phyloP scores from a whole-genome alignment of 23 red algal species.

The Gracilaria gracilis region DNA sequence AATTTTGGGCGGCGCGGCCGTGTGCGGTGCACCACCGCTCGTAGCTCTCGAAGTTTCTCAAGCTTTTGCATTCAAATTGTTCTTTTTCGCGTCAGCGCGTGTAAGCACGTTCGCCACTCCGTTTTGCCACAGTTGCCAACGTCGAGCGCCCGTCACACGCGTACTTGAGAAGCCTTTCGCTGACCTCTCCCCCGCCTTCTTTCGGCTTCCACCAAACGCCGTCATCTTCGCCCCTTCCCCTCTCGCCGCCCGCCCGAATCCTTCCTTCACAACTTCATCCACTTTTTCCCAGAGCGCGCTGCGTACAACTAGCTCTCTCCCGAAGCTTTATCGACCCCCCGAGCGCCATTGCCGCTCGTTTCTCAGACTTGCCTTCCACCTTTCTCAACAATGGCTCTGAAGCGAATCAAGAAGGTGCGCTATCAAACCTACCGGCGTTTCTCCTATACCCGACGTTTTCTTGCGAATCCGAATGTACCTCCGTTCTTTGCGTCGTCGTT shows the following conservation, averaged over 20 bases:
- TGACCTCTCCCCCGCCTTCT: constrained; percentile 2
- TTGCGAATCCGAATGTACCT: background rate
- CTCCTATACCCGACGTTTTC: background rate
- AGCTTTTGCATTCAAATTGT: background rate
- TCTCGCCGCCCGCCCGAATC: background rate
- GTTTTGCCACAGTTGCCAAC: constrained; percentile 17
- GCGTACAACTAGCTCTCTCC: background rate
- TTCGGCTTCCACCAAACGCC: constrained; percentile 30
- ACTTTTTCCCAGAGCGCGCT: background rate
- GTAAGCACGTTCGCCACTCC: constrained; percentile 15
- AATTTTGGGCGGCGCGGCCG: background rate
- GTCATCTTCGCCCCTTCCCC: background rate
- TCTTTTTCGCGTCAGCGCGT: background rate
- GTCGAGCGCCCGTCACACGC: constrained; percentile 37
- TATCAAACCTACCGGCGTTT: constrained; percentile 5
- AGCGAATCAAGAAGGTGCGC: constrained; percentile 79
- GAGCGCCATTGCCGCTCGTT: background rate
- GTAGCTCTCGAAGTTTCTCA: constrained; percentile 23
- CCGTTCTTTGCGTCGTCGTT: background rate
- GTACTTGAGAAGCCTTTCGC: constrained; percentile 45
- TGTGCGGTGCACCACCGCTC: background rate
- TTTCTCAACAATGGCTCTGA: constrained; percentile 48
- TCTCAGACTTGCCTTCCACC: background rate
- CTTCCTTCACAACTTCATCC: background rate
- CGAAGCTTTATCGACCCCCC: background rate